Evolutionary conservation across 2,329 filamentous ascomycete species (phyloP), one percentile per base, ranked within the genome.

Genomic region (Aspergillus melleus): DNA sequence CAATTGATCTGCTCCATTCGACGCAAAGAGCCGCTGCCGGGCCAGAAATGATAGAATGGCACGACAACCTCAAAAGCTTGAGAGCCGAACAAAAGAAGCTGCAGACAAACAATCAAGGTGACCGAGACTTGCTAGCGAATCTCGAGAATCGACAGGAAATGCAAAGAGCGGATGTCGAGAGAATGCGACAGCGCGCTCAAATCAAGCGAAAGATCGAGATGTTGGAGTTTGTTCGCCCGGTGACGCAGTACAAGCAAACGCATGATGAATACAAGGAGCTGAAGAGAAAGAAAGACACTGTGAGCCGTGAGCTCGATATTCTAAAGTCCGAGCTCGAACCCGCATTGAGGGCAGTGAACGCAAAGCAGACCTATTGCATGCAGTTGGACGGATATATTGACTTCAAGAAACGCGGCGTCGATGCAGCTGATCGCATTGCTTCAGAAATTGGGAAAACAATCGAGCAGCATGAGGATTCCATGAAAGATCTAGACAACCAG

Each of bases 21-120:
- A 99, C 95, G 0, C 88, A 96, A 63, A 87, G 92, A 70, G 95
- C 95, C 36, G 93, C 92, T 6, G 95, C 93, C 0, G 88, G 91
- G 0, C 83, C 88, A 50, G 81, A 96, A 61, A 93, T 98, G 86
- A 83, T 91, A 5, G 77, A 86, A 22, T 91, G 88, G 86, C 93
- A 98, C 72, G 82, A 87, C 2, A 75, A 88, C 61, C 83, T 99
- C 19, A 95, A 90, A 70, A 79, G 80, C 1, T 77, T 94, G 47
- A 87, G 92, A 61, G 84, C 81, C 54, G 81, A 88, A 32, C 88
- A 95, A 70, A 92, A 90, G 67, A 80, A 82, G 22, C 67, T 89
- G 1, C 82, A 89, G 65, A 75, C 81, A 19, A 80, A 85, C 55
- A 82, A 86, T 32, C 81, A 85, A 19, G 79, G 78, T 3, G 85